These are phyloP conservation scores for Elaeagnus macrophylla DNA, from an alignment of 306 rosid genomes.

Conservation along the genomic window DNA sequence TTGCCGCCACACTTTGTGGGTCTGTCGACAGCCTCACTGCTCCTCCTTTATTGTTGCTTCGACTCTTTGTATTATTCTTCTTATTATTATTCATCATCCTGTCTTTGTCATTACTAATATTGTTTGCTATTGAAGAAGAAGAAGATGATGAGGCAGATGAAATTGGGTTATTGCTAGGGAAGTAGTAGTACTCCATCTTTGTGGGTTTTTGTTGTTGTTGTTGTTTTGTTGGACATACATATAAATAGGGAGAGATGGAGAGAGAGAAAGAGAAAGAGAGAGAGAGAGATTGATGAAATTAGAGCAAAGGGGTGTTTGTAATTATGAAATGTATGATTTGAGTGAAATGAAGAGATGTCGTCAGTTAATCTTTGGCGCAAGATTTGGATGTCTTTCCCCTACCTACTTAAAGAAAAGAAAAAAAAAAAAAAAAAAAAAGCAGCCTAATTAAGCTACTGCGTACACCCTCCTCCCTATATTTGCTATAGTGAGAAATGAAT, in stretches of 20 bases:
- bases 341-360: slow-evolving; percentile 28
- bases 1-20: slow-evolving; percentile 90
- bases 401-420: slow-evolving; percentile 25
- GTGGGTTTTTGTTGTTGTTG: too few species aligned
- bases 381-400: slow-evolving; percentile 61
- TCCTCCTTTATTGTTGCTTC: slow-evolving; percentile 12
- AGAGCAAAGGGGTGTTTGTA: slow-evolving; percentile 5
- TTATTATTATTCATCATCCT: background rate
- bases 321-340: slow-evolving; percentile 18
- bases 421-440: too few species aligned
- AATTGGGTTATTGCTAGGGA: background rate
- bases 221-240: background rate
- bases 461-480: too few species aligned
- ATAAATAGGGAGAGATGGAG: slow-evolving; percentile 6
- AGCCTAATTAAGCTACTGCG: too few species aligned
- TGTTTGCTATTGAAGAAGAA: slow-evolving; percentile 29
- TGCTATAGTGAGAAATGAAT: too few species aligned
- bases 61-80: slow-evolving; percentile 12
- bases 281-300: background rate
- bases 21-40: slow-evolving; percentile 73
- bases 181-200: slow-evolving; percentile 3
- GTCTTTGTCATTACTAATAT: slow-evolving; percentile 6
- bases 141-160: slow-evolving; percentile 19
- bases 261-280: background rate
- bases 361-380: slow-evolving; percentile 74